A percentile compares a stretch with the other conserved stretches of the same genome.
phyloP scores from a whole-genome alignment of 768 basidiomycete species.

The Leccinellum luteum region DNA sequence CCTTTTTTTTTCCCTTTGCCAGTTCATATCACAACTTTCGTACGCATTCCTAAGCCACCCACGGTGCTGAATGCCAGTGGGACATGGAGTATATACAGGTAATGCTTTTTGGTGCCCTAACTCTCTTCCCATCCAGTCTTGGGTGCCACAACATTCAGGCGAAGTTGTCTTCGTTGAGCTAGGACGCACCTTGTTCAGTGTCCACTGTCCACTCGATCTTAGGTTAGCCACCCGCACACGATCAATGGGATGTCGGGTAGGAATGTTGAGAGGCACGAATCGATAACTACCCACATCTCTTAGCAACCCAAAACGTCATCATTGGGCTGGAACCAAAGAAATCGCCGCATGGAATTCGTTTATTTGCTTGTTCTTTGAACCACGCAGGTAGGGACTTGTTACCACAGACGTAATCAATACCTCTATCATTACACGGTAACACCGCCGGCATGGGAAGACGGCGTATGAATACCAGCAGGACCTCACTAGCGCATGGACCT shows the following conservation, averaged over 20 bases:
- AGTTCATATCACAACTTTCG: background rate
- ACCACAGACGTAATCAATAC: slow-evolving; percentile 21
- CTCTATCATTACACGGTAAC: no score
- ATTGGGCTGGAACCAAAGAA: slow-evolving; percentile 24
- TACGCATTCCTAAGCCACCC: slow-evolving; percentile 21
- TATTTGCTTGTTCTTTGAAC: slow-evolving; percentile 21
- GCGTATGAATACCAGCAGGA: background rate
- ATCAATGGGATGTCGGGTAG: background rate
- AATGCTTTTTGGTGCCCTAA: slow-evolving; percentile 15
- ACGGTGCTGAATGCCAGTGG: background rate
- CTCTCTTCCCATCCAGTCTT: slow-evolving; percentile 2
- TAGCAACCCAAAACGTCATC: slow-evolving; percentile 37
- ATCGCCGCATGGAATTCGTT: slow-evolving; percentile 25
- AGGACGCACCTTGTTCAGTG: no score
- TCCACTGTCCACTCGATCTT: no score
- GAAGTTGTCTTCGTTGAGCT: slow-evolving; percentile 39
- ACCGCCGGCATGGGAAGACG: background rate
- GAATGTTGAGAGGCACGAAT: slow-evolving; percentile 28
- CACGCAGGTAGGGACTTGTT: slow-evolving; percentile 20
- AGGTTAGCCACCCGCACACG: background rate
- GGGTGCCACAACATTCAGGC: slow-evolving; percentile 31
- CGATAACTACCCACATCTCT: slow-evolving; percentile 29
- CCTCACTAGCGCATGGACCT: slow-evolving; percentile 20
- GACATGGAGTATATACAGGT: background rate
- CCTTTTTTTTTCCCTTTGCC: background rate